Evolutionary conservation across 1,284 basidiomycete genomes (phyloP), one percentile per base, ranked within the genome.

Genomic region (Paramarasmius palmivorus): DNA sequence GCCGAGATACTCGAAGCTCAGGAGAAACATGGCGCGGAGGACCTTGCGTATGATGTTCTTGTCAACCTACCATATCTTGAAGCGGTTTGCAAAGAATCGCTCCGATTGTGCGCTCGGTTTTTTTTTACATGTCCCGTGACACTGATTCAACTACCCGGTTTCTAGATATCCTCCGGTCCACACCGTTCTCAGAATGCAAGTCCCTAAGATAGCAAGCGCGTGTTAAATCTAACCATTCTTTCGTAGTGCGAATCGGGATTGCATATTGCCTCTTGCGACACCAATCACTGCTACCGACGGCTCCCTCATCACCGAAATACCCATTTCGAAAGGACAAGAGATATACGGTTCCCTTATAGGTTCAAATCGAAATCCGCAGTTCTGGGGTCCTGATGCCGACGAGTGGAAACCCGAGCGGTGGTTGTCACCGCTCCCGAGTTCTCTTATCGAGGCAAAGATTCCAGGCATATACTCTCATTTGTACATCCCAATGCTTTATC

Each of bases 11-110:
- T 47, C 1, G 63, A 65, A 15, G 69, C 73, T n/a, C 61, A 57
- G 19, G 49, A 60, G 15, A 38, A 58, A 0, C 55, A 61, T 12
- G 61, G 58, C 9, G 57, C 59, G 9, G 61, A 68, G 20, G 52
- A 65, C 25, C 57, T 75, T 0, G 51, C 57, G 4, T 74, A 74
- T 49, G 73, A 76, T 42, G 59, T 63, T 7, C 57, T 78, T 0
- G 63, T 68, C 9, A 57, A 60, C 4, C 65, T 78, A 3, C 74
- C 75, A 0, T 74, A 70, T 56, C 58, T 79, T 35, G 77, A 79
- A 57, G 73, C 74, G 1, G 62, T 78, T 10, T 70, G 68, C 41
- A 65, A 71, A 15, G 76, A 78, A 58, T 76, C 75, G 0, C 59
- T 79, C 36, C 65, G 76, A 48, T 40, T 78, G 71, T 75, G 38